These are phyloP conservation scores for Paraphoma chrysanthemicola DNA, from an alignment of 2,329 filamentous ascomycete species.

Conservation along the genomic window DNA sequence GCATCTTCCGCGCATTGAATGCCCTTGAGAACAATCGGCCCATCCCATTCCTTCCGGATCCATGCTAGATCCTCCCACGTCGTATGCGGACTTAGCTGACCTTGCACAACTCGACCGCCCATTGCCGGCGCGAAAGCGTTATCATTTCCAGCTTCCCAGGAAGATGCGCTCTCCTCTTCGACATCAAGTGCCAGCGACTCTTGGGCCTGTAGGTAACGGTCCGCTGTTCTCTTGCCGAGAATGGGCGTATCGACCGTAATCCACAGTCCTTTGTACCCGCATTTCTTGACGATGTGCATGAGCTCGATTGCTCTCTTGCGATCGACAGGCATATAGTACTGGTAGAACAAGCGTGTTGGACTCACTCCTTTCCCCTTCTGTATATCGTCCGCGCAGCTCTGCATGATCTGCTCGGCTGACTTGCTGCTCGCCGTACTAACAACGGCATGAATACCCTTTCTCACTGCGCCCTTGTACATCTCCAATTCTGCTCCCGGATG, in stretches of 20 bases:
- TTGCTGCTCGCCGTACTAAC: slow-evolving; percentile 45
- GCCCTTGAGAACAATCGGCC: slow-evolving; percentile 55
- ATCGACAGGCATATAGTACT: slow-evolving; percentile 47
- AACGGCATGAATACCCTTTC: slow-evolving; percentile 44
- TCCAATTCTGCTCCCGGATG: slow-evolving; percentile 46
- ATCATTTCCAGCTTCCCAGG: slow-evolving; percentile 60
- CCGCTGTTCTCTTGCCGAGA: slow-evolving; percentile 44
- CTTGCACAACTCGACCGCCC: slow-evolving; percentile 53
- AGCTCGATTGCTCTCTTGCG: slow-evolving; percentile 39
- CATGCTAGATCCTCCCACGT: slow-evolving; percentile 57
- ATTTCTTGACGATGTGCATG: slow-evolving; percentile 38
- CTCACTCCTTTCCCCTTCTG: slow-evolving; percentile 30
- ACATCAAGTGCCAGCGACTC: slow-evolving; percentile 58
- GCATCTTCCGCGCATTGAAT: slow-evolving; percentile 55
- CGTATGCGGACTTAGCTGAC: slow-evolving; percentile 53
- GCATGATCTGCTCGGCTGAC: slow-evolving; percentile 41
- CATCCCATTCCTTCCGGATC: slow-evolving; percentile 49
- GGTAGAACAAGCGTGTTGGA: slow-evolving; percentile 41
- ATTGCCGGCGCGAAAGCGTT: slow-evolving; percentile 65
- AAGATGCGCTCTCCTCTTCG: slow-evolving; percentile 56
- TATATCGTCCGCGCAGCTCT: slow-evolving; percentile 34
- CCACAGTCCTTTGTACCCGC: slow-evolving; percentile 45
- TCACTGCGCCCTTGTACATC: slow-evolving; percentile 44
- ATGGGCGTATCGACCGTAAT: slow-evolving; percentile 47
- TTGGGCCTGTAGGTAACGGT: slow-evolving; percentile 54